phyloP scores from a whole-genome alignment of 305 asterid genomes.

The Solanum hybrid region DNA sequence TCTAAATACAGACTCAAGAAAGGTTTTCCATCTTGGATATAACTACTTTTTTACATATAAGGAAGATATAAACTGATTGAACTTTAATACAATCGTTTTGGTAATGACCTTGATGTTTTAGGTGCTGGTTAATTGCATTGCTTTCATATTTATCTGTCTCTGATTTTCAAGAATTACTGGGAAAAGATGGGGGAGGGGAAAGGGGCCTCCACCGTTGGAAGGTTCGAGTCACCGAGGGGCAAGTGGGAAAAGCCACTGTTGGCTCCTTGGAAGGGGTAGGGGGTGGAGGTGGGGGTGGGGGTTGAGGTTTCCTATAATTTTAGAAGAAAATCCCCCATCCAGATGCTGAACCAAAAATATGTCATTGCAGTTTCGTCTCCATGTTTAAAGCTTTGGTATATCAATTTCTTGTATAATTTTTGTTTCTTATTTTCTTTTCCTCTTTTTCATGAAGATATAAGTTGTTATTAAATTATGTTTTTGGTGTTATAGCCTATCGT shows the following conservation, averaged over 20 bases:
- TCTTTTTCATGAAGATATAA: background rate
- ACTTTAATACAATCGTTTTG: background rate
- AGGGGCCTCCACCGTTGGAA: background rate
- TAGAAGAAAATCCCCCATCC: background rate
- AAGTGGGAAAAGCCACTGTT: background rate
- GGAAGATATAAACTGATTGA: background rate
- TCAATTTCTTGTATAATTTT: background rate
- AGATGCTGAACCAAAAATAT: background rate
- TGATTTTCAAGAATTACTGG: background rate
- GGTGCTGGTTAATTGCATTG: background rate
- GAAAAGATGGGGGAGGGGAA: background rate
- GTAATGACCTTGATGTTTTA: background rate
- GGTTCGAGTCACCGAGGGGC: background rate
- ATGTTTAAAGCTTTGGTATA: background rate
- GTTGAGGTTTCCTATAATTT: background rate
- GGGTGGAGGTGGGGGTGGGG: background rate
- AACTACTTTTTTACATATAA: background rate
- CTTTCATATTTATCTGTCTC: background rate
- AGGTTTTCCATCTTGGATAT: conserved; percentile 37
- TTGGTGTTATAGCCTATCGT: background rate
- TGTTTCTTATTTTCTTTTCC: conserved; percentile 8
- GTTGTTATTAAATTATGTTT: background rate
- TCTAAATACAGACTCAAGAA: conserved; percentile 74
- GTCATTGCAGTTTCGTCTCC: background rate
- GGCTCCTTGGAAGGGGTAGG: background rate